Percentiles rank a stretch among this genome's conserved stretches.
Evolutionary conservation across 2,329 filamentous ascomycete genomes (phyloP).

Genomic region (Fusarium sp.): DNA sequence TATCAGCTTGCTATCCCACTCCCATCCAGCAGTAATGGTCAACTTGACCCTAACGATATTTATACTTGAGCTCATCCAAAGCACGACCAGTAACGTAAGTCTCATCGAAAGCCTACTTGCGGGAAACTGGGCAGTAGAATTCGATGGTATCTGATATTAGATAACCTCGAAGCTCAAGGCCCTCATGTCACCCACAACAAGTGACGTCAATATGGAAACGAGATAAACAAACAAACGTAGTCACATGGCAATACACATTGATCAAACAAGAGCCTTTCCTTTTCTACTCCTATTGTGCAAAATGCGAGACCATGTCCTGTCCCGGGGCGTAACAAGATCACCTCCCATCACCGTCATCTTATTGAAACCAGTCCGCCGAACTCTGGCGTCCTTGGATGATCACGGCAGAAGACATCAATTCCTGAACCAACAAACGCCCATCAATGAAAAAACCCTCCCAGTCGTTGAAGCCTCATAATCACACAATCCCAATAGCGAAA

Average conservation of each 20-base stretch:
- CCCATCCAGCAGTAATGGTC: no score
- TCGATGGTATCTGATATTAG: no score
- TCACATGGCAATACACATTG: slow-evolving; percentile 24
- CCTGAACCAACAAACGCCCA: slow-evolving; percentile 20
- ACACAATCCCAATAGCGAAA: slow-evolving; percentile 18
- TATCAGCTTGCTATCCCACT: no score
- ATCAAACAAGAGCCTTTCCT: slow-evolving; percentile 51
- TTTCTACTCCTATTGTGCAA: slow-evolving; percentile 53
- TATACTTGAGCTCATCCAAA: no score
- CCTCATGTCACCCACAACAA: neutral
- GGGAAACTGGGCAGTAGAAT: no score
- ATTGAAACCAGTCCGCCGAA: slow-evolving; percentile 39
- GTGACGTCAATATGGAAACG: neutral
- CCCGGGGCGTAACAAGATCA: slow-evolving; percentile 48
- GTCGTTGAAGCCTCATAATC: slow-evolving; percentile 11
- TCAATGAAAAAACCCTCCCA: slow-evolving; percentile 14
- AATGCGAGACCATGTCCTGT: slow-evolving; percentile 50
- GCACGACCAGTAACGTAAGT: no score
- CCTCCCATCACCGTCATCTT: slow-evolving; percentile 44
- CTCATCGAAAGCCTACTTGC: no score
- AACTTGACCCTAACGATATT: no score
- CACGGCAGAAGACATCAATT: slow-evolving; percentile 11
- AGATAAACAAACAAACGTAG: neutral
- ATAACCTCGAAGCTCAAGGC: neutral
- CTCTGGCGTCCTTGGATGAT: slow-evolving; percentile 44